phyloP scores from a whole-genome alignment of 352 stramenopile genomes.

The Phytophthora uliginosa region DNA sequence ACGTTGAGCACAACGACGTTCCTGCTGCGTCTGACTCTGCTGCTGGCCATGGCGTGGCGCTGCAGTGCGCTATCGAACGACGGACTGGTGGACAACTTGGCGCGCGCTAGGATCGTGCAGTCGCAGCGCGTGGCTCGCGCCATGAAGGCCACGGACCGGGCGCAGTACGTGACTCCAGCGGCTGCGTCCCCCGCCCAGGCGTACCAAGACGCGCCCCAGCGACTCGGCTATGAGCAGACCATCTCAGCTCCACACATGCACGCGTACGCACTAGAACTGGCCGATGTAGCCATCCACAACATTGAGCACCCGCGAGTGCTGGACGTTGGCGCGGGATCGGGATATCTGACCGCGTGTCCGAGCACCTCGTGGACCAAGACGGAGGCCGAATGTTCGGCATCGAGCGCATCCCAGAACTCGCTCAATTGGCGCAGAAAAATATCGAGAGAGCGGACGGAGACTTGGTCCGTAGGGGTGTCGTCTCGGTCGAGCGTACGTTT shows the following conservation, averaged over 20 bases:
- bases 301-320: conserved; percentile 78
- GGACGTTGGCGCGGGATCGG: conserved; percentile 96
- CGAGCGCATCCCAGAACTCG: conserved; percentile 90
- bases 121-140: conserved; percentile 66
- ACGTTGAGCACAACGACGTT: background rate
- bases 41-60: conserved; percentile 68
- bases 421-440: conserved; percentile 87
- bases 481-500: conserved; percentile 57
- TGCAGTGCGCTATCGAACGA: conserved; percentile 78
- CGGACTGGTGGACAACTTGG: conserved; percentile 79
- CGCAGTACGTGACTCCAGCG: conserved; percentile 56
- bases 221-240: conserved; percentile 86
- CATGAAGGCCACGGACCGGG: conserved; percentile 85
- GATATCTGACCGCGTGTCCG: conserved; percentile 96
- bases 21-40: conserved; percentile 10
- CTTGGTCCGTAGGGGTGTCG: conserved; percentile 69
- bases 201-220: conserved; percentile 87
- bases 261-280: conserved; percentile 83
- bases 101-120: conserved; percentile 72
- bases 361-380: conserved; percentile 78
- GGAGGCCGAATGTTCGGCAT: conserved; percentile 88
- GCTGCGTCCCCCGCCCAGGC: conserved; percentile 46
- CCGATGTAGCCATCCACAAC: conserved; percentile 59
- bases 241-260: conserved; percentile 96
- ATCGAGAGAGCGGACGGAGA: conserved; percentile 85